Evolutionary conservation across 1,139 yeast species (phyloP).

Genomic region (Geotrichum bryndzae): DNA sequence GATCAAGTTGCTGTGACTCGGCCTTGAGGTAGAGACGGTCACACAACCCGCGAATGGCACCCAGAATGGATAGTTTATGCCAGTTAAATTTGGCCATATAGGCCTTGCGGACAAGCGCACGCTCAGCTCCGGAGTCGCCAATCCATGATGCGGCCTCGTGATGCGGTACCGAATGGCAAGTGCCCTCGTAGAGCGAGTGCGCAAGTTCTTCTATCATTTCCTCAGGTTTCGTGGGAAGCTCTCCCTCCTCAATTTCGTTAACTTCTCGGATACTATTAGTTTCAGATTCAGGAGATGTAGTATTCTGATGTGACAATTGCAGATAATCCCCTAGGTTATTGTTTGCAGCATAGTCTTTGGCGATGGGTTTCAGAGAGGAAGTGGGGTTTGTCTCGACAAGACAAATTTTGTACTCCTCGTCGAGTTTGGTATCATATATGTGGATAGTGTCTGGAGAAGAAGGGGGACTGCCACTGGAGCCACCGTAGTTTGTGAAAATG

Average conservation of each 20-base stretch:
- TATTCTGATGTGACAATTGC: neutral
- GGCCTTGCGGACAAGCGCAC: slow-evolving; percentile 24
- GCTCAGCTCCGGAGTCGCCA: slow-evolving; percentile 27
- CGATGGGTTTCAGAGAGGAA: neutral
- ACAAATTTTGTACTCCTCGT: neutral
- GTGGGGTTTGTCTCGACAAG: neutral
- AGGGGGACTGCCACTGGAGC: neutral
- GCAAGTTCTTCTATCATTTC: slow-evolving; percentile 11
- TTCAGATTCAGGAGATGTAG: neutral
- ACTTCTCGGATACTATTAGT: neutral
- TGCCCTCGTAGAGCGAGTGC: slow-evolving; percentile 11
- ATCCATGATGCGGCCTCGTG: slow-evolving; percentile 31
- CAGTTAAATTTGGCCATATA: slow-evolving; percentile 34
- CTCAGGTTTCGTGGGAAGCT: neutral
- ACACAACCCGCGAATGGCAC: slow-evolving; percentile 57
- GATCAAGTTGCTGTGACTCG: slow-evolving; percentile 78
- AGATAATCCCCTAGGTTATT: neutral
- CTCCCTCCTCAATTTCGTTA: neutral
- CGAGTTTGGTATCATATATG: neutral
- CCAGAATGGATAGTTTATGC: slow-evolving; percentile 34
- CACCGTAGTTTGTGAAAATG: neutral
- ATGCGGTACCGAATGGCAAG: slow-evolving; percentile 15
- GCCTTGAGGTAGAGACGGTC: slow-evolving; percentile 66
- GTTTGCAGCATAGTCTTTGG: neutral
- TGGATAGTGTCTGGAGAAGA: neutral